Evolutionary conservation across 768 basidiomycete genomes (phyloP).

Genomic region (Pulveroboletus sp.): DNA sequence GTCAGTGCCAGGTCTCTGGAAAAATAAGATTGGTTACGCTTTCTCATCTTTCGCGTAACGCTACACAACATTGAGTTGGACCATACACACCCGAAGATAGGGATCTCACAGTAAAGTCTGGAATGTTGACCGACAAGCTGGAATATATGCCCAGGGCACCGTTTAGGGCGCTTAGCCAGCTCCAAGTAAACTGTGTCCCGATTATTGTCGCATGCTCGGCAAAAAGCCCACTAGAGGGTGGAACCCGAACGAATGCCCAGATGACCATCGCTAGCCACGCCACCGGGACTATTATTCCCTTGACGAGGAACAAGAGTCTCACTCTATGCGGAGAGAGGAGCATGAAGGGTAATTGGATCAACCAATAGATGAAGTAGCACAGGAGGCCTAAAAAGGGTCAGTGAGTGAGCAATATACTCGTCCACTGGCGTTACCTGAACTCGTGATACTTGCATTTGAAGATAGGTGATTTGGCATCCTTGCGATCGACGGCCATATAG

Average conservation of each 20-base stretch:
- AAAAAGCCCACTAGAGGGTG: constrained; percentile 57
- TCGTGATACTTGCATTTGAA: constrained; percentile 55
- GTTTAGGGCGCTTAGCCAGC: constrained; percentile 74
- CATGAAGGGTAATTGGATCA: constrained; percentile 72
- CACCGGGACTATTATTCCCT: constrained; percentile 58
- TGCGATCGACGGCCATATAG: constrained; percentile 73
- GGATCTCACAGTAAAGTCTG: constrained; percentile 65
- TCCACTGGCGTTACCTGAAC: constrained; percentile 37
- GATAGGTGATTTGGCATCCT: constrained; percentile 62
- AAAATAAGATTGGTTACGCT: constrained; percentile 15
- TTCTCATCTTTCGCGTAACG: constrained; percentile 66
- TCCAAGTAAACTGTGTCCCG: constrained; percentile 65
- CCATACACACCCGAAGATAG: neutral
- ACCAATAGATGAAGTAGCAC: constrained; percentile 75
- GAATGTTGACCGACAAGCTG: constrained; percentile 73
- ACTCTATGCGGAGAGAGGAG: constrained; percentile 74
- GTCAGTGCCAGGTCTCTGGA: constrained; percentile 1
- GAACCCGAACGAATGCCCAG: constrained; percentile 71
- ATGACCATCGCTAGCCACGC: constrained; percentile 71
- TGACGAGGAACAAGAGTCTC: constrained; percentile 68
- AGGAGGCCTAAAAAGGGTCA: constrained; percentile 46
- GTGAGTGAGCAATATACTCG: neutral
- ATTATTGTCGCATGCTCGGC: constrained; percentile 38
- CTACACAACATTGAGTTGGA: constrained; percentile 26
- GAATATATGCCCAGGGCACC: constrained; percentile 71